Evolutionary conservation across 139 green algal species (phyloP), one percentile per base, ranked within the genome.

Genomic region (Zygnema cylindricum): DNA sequence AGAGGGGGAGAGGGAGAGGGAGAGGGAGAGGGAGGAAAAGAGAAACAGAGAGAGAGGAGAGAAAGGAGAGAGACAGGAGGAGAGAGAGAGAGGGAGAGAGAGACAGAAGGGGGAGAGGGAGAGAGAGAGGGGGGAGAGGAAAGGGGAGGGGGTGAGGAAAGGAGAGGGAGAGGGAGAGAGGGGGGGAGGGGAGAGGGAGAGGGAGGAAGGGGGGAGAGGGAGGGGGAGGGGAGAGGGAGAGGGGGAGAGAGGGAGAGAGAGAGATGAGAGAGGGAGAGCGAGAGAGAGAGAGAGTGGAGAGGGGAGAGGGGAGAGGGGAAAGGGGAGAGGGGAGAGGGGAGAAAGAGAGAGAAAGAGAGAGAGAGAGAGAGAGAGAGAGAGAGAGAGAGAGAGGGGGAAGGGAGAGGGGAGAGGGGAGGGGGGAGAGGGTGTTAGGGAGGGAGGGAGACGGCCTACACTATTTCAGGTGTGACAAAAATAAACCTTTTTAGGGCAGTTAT

Each of bases 391-490:
- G 76, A 0, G 76, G 2, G n/a, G 76, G 49, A 1, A 55, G 49
- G 43, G 76, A 36, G 11, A 35, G 76, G 25, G 32, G 22, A 11
- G 33, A 2, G 32, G 32, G 76, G n/a, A 35, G 49, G 22, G n/a
- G 76, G 2, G n/a, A 83, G 76, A 35, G 49, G 76, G 22, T 49
- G 76, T 83, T 49, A 83, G 76, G 76, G 76, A 35, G 71, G 76
- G n/a, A 35, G n/a, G 2, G 41, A 2, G 41, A n/a, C n/a, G n/a
- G n/a, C n/a, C n/a, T n/a, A n/a, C n/a, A n/a, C n/a, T n/a, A n/a
- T n/a, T n/a, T n/a, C n/a, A n/a, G n/a, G n/a, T n/a, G n/a, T n/a
- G n/a, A n/a, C n/a, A n/a, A n/a, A n/a, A n/a, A n/a, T n/a, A n/a
- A n/a, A n/a, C n/a, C n/a, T n/a, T n/a, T n/a, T n/a, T n/a, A n/a